Percentiles rank a stretch among this genome's conserved stretches.
Conservation (phyloP, 2,329 filamentous ascomycete genomes). For the Fusarium xylarioides region DNA sequence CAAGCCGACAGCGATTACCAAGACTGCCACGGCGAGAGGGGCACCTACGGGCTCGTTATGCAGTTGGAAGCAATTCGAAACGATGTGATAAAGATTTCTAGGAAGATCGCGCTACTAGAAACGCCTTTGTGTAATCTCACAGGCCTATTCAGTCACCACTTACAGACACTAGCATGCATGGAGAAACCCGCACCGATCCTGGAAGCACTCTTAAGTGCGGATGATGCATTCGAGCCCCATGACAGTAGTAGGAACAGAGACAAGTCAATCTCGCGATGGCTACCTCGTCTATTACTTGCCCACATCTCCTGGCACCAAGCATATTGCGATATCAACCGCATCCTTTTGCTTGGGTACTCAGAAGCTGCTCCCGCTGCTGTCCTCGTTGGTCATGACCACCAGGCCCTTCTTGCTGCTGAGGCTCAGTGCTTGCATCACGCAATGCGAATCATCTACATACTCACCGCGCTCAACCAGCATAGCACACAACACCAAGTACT, state of each 20-base stretch:
- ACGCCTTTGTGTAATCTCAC: not conserved
- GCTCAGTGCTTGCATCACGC: not conserved
- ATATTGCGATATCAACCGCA: not conserved
- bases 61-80: not conserved
- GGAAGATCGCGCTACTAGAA: not conserved
- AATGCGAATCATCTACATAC: not conserved
- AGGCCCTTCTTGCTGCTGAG: not conserved
- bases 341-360: not conserved
- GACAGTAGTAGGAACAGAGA: not conserved
- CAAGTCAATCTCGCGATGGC: not conserved
- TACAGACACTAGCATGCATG: not conserved
- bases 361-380: not conserved
- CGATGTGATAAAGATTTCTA: not conserved
- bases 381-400: not conserved
- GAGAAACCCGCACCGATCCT: not conserved
- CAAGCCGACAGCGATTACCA: not conserved
- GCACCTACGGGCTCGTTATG: not conserved
- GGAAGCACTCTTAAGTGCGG: not conserved
- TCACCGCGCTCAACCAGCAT: not conserved
- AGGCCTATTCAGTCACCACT: not conserved
- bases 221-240: not conserved
- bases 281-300: not conserved
- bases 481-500: not conserved
- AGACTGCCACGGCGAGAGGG: accelerated
- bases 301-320: not conserved